Base-by-base conservation (phyloP, 1,284 basidiomycete species). In the Puccinia novopanici region DNA sequence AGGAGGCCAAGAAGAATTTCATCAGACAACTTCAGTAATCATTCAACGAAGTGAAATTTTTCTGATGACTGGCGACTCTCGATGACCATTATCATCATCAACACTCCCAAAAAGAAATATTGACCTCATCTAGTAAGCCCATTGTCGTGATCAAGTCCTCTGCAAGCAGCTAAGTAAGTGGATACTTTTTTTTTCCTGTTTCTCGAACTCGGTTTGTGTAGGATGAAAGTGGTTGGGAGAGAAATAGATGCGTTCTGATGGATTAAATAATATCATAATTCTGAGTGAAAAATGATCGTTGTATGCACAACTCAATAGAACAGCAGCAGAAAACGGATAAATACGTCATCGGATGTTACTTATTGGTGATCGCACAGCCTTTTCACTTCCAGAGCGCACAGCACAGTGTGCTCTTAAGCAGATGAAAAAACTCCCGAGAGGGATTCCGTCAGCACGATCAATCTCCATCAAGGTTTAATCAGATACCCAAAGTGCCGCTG, bases 91-190 rank as follows among this genome's bases (percentile, higher is more conserved):
- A 65, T 42, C 61, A 65, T 27, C 27, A 42, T 10, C 61, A 42
- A 22, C 37, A 22, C 34, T 65, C 19, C 19, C 17, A 40, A 42
- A 42, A 65, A 65, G 12, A 65, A 42, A 65, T 50, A 70, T 27
- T 70, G 40, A 70, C 67, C 42, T 70, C 45, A n/a, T 70, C 67
- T 70, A 70, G 24, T 52, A 70, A 70, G 15, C 67, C 67, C 67
- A 70, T 70, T 17, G 19, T 65, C 3, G 9, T 30, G 19, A 52
- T 52, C 9, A 52, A 4, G 4, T 52, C 19, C 50, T 57, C n/a
- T 30, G 55, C 8, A 19, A 57, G 27, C 55, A 19, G 10, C 4
- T 8, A 15, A 19, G 6, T 24, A 27, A 57, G 8, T 30, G 2
- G 30, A 3, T 40, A 9, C 42, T 42, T 65, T 37, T n/a, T 37